Conservation (phyloP, 176 grass and related monocot genomes). For the Oryza glumipatula region DNA sequence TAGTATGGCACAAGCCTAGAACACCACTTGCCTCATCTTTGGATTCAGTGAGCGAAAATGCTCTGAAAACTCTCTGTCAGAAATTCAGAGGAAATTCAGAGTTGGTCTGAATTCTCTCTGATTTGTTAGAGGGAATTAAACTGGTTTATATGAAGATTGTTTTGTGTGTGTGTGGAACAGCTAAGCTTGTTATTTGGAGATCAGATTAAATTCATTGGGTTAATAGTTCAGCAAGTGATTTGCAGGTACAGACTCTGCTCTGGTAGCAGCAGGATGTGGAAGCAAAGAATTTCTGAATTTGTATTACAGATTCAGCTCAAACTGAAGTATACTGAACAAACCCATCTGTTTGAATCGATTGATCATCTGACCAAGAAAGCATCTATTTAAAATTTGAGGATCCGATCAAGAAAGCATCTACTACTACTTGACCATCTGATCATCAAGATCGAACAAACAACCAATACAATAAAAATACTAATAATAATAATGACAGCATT, state of each 20-base stretch:
- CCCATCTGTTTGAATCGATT: not conserved
- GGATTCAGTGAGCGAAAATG: not conserved
- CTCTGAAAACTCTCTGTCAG: constrained; percentile 5
- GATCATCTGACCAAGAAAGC: not conserved
- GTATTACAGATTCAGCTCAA: constrained; percentile 44
- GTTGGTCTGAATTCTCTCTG: not conserved
- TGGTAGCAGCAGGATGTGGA: not conserved
- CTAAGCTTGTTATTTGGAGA: not conserved
- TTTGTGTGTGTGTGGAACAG: not conserved
- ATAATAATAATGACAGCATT: constrained; percentile 13
- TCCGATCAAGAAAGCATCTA: constrained; percentile 28
- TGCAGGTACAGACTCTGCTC: constrained; percentile 14
- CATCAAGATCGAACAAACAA: constrained; percentile 45
- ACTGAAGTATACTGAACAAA: not conserved
- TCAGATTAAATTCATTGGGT: not conserved
- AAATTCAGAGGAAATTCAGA: not conserved
- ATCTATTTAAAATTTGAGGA: constrained; percentile 10
- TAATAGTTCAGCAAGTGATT: constrained; percentile 14
- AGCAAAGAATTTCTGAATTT: constrained; percentile 27
- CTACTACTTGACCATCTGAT: constrained; percentile 35
- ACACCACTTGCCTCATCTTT: not conserved
- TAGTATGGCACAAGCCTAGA: constrained; percentile 1
- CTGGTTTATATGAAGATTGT: not conserved
- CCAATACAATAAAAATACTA: constrained; percentile 27
- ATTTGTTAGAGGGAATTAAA: not conserved